phyloP scores from a whole-genome alignment of 129 eudicot genomes.

The Chrysanthemum makinoi region DNA sequence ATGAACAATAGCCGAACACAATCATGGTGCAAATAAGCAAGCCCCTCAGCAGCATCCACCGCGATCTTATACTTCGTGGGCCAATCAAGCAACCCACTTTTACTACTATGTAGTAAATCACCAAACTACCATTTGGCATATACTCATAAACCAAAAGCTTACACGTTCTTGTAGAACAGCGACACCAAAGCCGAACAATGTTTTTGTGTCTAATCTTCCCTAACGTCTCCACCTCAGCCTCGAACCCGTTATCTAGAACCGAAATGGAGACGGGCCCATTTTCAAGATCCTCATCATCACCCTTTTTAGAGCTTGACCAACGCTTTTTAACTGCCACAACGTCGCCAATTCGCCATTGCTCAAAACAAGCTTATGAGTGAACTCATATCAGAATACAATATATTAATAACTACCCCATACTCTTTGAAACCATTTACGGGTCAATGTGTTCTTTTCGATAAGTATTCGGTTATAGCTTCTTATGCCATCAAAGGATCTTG shows the following conservation, averaged over 20 bases:
- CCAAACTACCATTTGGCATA: conserved; percentile 92
- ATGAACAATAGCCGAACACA: conserved; percentile 81
- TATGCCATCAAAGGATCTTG: conserved; percentile 13
- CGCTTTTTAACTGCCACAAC: conserved; percentile 84
- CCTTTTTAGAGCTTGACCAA: conserved; percentile 57
- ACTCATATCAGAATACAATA: conserved; percentile 27
- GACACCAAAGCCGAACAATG: conserved; percentile 84
- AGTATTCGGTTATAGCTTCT: conserved; percentile 15
- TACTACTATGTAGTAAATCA: conserved; percentile 77
- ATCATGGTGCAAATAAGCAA: conserved; percentile 92
- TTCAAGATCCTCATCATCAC: conserved; percentile 53
- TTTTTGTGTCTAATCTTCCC: conserved; percentile 89
- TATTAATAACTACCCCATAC: conserved; percentile 22
- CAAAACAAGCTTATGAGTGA: conserved; percentile 36
- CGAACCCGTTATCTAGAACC: conserved; percentile 58
- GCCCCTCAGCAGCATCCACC: conserved; percentile 86
- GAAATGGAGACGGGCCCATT: conserved; percentile 26
- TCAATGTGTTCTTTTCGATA: conserved; percentile 18
- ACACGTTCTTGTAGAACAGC: conserved; percentile 72
- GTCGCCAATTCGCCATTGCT: conserved; percentile 50
- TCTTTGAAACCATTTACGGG: conserved; percentile 24
- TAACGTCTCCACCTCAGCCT: conserved; percentile 86
- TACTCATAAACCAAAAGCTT: conserved; percentile 91
- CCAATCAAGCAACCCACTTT: conserved; percentile 83
- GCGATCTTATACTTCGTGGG: conserved; percentile 72